Percentiles rank a stretch among this genome's conserved stretches.
Conservation (phyloP, 257 asterid species). For the Cordia subcordata region DNA sequence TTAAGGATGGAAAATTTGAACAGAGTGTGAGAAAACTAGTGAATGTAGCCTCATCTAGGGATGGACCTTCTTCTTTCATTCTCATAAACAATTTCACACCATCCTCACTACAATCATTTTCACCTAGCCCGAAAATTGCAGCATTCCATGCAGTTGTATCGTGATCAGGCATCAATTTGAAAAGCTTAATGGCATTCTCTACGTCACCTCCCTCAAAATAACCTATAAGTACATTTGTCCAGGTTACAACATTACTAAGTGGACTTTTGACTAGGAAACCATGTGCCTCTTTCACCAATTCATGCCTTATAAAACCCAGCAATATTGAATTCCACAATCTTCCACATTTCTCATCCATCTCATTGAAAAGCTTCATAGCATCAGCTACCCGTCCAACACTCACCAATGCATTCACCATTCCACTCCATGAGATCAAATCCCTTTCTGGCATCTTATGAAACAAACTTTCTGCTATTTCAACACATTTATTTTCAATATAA, state of each 20-base stretch:
- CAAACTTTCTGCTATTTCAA: constrained; percentile 48
- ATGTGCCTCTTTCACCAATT: constrained; percentile 51
- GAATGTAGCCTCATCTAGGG: constrained; percentile 49
- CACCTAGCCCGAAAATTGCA: constrained; percentile 55
- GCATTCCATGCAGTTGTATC: constrained; percentile 58
- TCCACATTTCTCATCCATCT: constrained; percentile 41
- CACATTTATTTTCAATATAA: constrained; percentile 28
- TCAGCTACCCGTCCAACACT: constrained; percentile 32
- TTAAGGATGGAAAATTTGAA: constrained; percentile 50
- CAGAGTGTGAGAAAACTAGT: constrained; percentile 55
- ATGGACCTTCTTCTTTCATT: constrained; percentile 38
- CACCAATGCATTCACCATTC: constrained; percentile 38
- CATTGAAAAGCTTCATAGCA: constrained; percentile 42
- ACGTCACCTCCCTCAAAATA: constrained; percentile 45
- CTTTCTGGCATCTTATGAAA: constrained; percentile 61
- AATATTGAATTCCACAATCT: constrained; percentile 49
- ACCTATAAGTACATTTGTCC: constrained; percentile 53
- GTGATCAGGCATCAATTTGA: constrained; percentile 30
- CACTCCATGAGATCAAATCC: constrained; percentile 45
- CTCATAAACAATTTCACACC: constrained; percentile 41
- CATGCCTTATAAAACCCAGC: constrained; percentile 33
- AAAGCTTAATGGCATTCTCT: constrained; percentile 34
- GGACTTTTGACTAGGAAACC: constrained; percentile 41
- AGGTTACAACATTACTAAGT: constrained; percentile 33
- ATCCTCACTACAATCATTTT: constrained; percentile 44